Evolutionary conservation across 805 yeast genomes (phyloP), one percentile per base, ranked within the genome.

Genomic region (Saccharomycopsis synnaedendra): DNA sequence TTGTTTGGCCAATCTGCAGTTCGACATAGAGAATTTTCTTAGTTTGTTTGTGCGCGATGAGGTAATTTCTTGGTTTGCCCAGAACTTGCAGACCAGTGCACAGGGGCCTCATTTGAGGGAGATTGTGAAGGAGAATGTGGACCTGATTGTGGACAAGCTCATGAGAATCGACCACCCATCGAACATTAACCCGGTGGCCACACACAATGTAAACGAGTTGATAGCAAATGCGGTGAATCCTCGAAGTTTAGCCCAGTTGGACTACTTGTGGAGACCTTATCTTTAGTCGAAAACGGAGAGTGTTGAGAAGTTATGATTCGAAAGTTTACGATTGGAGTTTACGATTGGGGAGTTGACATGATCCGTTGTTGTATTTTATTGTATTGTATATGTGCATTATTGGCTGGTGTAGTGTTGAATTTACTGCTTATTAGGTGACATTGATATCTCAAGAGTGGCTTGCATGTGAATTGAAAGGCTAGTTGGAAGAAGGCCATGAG

Each of bases 31-130:
- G 58, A 94, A 88, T 53, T 88, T 84, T 64, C 67, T 93, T 65
- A 85, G 95, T n/a, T 70, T 93, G 55, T 90, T 93, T 66, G 95
- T 94, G 27, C 78, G 97, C 49, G 98, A 93, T 65, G 99, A 93
- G 64, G 84, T 90, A 11, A 78, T 89, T 45, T 80, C 96, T 0
- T 90, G 97, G 97, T 89, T 82, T 62, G 79, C 89, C 38, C 94
- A 85, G 60, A 79, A 82, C 32, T 41, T 51, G 19, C 52, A 88
- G 50, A 79, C 93, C 7, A 70, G 83, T 35, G 88, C 87, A 1
- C 90, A 82, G 56, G 96, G 86, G 55, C 81, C 82, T 42, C 95
- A 85, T 57, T 64, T 90, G 52, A 72, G 89, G 46, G 96, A 88
- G 53, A 83, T 88, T 63, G 96, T 93, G 31, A 77, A 83, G 56